Evolutionary conservation across 2,329 filamentous ascomycete species (phyloP).

Genomic region (Byssochlamys sp.): DNA sequence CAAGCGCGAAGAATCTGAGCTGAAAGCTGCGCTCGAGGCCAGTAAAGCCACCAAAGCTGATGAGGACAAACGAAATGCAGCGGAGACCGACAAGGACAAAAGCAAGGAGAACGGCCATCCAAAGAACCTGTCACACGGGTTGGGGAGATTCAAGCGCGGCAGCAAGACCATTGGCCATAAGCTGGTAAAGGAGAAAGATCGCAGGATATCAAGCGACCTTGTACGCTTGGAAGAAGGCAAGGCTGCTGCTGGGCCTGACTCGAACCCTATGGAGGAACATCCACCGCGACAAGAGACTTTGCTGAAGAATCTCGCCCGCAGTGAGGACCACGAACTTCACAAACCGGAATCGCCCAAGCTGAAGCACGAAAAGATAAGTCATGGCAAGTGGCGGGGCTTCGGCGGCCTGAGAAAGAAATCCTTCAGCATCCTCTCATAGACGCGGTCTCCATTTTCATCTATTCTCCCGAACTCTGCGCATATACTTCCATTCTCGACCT

Average conservation of each 20-base stretch:
- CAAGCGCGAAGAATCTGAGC: conserved; percentile 48
- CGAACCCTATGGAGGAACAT: conserved; percentile 1
- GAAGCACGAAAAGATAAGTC: conserved; percentile 12
- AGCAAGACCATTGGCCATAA: conserved; percentile 73
- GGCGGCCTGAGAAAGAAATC: conserved; percentile 37
- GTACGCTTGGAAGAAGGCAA: conserved; percentile 4
- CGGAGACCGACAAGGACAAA: conserved; percentile 22
- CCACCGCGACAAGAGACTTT: background rate
- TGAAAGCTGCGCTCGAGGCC: conserved; percentile 55
- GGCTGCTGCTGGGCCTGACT: background rate
- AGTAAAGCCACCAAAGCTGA: conserved; percentile 56
- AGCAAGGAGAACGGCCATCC: conserved; percentile 35
- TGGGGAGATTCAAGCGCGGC: conserved; percentile 59
- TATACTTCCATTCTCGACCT: background rate
- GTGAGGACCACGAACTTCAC: background rate
- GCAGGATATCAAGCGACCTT: conserved; percentile 13
- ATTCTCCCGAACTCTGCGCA: background rate
- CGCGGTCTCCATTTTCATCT: conserved; percentile 9
- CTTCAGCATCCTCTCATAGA: conserved; percentile 28
- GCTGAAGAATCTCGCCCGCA: background rate
- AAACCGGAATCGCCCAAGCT: conserved; percentile 7
- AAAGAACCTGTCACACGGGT: conserved; percentile 31
- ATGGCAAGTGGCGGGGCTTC: conserved; percentile 32
- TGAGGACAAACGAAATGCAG: conserved; percentile 31
- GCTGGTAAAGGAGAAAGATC: conserved; percentile 41